Conservation (phyloP, 129 eudicot genomes). For the Flaveria trinervia region DNA sequence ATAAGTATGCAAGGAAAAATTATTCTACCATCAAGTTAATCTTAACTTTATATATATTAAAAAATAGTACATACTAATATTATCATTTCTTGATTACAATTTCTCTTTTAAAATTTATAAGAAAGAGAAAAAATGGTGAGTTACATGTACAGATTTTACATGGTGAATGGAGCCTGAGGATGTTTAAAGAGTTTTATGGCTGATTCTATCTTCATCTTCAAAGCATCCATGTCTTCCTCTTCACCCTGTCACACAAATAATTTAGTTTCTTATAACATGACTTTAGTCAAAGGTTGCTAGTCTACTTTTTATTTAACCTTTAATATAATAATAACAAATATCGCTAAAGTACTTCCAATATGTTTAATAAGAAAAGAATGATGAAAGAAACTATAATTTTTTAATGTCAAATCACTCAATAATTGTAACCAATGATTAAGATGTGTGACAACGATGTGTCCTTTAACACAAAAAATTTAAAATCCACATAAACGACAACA, state of each 20-base stretch:
- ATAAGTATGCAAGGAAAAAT: no score
- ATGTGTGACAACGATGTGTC: constrained; percentile 5
- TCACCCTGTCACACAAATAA: constrained; percentile 38
- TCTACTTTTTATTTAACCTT: no score
- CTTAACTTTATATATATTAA: no score
- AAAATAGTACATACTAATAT: background rate
- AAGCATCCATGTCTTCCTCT: constrained; percentile 29
- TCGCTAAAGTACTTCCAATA: no score
- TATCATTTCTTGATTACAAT: constrained; percentile 2
- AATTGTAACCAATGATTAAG: background rate
- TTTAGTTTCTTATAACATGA: background rate
- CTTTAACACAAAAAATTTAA: background rate
- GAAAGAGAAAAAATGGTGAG: background rate
- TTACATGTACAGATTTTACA: background rate
- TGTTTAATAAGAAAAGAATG: background rate
- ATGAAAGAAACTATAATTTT: background rate
- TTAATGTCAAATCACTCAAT: background rate
- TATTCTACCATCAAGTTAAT: no score
- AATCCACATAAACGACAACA: background rate
- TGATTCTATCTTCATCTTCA: constrained; percentile 46
- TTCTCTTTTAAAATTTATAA: background rate
- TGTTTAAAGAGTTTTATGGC: constrained; percentile 42
- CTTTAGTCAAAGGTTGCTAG: background rate
- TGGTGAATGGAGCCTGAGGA: constrained; percentile 28
- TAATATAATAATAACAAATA: no score